These are phyloP conservation scores for Zizania latifolia DNA, from an alignment of 176 grass and related monocot species.

Conservation along the genomic window DNA sequence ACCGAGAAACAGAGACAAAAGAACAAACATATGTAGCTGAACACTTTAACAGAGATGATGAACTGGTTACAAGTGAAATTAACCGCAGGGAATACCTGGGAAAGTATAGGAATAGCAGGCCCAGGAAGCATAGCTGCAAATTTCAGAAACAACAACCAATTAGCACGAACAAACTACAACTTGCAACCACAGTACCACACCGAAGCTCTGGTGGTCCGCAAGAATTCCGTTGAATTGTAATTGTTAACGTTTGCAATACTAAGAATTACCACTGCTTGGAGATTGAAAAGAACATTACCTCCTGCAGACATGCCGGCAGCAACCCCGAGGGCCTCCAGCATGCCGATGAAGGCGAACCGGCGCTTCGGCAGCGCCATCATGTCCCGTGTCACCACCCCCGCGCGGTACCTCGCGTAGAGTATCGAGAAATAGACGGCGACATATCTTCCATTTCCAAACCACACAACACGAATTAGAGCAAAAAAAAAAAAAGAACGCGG, in stretches of 20 bases:
- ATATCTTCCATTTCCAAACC: slow-evolving; percentile 42
- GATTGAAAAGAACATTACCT: slow-evolving; percentile 34
- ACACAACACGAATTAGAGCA: neutral
- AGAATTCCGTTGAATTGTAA: neutral
- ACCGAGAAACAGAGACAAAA: neutral
- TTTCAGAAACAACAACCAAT: slow-evolving; percentile 9
- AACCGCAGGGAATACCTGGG: slow-evolving; percentile 57
- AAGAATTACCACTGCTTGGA: neutral
- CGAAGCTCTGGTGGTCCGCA: neutral
- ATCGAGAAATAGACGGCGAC: slow-evolving; percentile 75
- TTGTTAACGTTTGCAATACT: neutral
- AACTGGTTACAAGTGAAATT: neutral
- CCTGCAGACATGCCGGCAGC: slow-evolving; percentile 81
- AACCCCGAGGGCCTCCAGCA: slow-evolving; percentile 85
- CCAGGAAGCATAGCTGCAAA: slow-evolving; percentile 82
- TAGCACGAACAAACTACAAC: neutral
- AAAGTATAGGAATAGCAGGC: slow-evolving; percentile 86
- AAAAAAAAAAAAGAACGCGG: neutral
- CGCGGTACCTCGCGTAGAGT: slow-evolving; percentile 57
- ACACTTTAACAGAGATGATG: neutral
- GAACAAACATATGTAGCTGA: neutral
- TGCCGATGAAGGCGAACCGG: slow-evolving; percentile 56
- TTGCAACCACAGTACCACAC: neutral
- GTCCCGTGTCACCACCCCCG: slow-evolving; percentile 53
- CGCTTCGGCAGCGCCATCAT: slow-evolving; percentile 67